Percentiles rank a stretch among this genome's conserved stretches.
Evolutionary conservation across 192 early-diverging fungal species (phyloP).

Genomic region (Anaeromyces robustus): DNA sequence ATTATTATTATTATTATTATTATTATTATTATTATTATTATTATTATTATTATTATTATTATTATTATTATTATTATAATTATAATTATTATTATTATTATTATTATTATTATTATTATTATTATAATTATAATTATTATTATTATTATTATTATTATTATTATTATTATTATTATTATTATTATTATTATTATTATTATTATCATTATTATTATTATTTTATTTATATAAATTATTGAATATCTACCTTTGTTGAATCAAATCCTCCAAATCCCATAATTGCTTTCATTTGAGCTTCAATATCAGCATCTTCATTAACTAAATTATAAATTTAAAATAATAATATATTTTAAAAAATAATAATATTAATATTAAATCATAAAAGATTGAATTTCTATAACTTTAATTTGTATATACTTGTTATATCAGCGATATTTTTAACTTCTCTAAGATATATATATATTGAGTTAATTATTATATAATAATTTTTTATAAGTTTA

Average conservation of each 20-base stretch:
- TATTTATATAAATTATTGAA: background rate
- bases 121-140: background rate
- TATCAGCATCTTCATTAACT: constrained; percentile 13
- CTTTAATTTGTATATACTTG: too few relatives aligned
- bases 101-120: background rate
- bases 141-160: background rate
- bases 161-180: background rate
- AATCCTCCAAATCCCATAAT: constrained; percentile 84
- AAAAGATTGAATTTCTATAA: too few relatives aligned
- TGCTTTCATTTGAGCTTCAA: constrained; percentile 65
- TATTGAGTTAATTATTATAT: too few relatives aligned
- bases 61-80: background rate
- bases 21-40: background rate
- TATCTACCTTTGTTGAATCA: constrained; percentile 61
- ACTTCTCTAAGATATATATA: background rate
- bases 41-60: background rate
- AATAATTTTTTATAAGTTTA: too few relatives aligned
- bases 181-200: background rate
- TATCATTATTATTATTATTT: background rate
- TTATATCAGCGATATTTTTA: background rate
- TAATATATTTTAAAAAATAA: too few relatives aligned
- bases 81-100: background rate
- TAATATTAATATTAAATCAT: too few relatives aligned
- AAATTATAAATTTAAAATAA: background rate
- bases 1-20: background rate